Conservation (phyloP, 441 rosid genomes). For the Arabidopsis lyrata region DNA sequence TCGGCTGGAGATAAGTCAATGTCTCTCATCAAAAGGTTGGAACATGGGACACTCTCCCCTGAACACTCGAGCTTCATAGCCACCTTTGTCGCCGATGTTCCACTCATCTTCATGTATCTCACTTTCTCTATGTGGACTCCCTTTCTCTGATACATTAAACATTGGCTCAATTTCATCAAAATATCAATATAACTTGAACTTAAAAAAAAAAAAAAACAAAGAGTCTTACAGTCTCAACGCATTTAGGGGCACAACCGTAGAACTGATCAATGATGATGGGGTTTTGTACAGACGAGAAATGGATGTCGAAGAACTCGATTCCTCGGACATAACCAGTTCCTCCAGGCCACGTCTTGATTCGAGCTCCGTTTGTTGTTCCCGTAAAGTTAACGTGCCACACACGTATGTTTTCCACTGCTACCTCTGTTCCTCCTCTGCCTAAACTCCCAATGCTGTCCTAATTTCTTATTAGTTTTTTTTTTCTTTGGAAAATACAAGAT, state of each 20-base stretch:
- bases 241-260: constrained; percentile 45
- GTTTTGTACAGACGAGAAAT: constrained; percentile 51
- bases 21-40: constrained; percentile 41
- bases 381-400: constrained; percentile 48
- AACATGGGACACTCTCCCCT: constrained; percentile 52
- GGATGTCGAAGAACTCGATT: constrained; percentile 47
- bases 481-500: background rate
- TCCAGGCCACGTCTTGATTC: constrained; percentile 64
- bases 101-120: constrained; percentile 41
- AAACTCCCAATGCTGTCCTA: constrained; percentile 62
- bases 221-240: constrained; percentile 39
- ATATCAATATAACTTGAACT: background rate
- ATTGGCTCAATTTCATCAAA: background rate
- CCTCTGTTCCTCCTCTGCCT: constrained; percentile 51
- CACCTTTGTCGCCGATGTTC: constrained; percentile 54
- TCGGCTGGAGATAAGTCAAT: constrained; percentile 41
- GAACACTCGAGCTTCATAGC: constrained; percentile 58
- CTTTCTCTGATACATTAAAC: constrained; percentile 6
- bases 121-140: constrained; percentile 56
- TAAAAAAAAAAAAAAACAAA: background rate
- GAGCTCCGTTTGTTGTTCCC: constrained; percentile 57
- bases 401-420: constrained; percentile 50
- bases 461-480: background rate
- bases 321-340: constrained; percentile 52
- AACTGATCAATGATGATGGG: constrained; percentile 60